Base-by-base conservation (phyloP, 1,284 basidiomycete species). In the Termitomyces sp. region DNA sequence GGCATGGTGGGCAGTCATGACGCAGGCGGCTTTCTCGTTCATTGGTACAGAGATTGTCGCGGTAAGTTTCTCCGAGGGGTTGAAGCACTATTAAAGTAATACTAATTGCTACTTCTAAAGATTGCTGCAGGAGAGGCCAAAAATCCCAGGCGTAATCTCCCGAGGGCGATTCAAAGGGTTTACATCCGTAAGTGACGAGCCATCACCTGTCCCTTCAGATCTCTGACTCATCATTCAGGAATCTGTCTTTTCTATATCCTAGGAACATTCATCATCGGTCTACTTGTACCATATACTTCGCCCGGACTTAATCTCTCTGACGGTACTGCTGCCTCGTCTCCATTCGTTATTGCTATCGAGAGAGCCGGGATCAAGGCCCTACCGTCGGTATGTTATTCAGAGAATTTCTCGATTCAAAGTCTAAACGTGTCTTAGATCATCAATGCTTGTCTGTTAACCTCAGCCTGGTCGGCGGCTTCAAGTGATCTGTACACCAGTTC, bases 391-490 rank as follows among this genome's bases (percentile, higher is more conserved):
- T 55, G 72, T 62, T 17, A 51, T 47, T 46, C 54, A 52, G 40
- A 40, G 5, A 36, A 2, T 64, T 46, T 21, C 9, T 21, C 21
- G n/a, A 42, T 34, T 26, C 30, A 24, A 19, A 15, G 31, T 33
- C 26, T 58, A 21, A 34, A 10, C 33, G 8, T 49, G 26, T 15
- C 17, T 3, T 46, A 86, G 84, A 73, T 94, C 61, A 92, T 94
- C 72, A 96, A 96, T 68, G 92, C 93, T 6, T 85, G 83, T 66
- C 78, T 96, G 30, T 71, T 95, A 53, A 89, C 86, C 26, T 90
- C 90, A 1, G 93, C 93, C 1, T 90, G 89, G 81, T 93, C 90
- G 5, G 91, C 93, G 5, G 90, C 88, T 2, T 89, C 85, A 38
- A 89, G 87, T 60, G 87, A 94, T 64, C 68, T 95, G 51, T 96